Conservation (phyloP, 768 basidiomycete genomes). For the Amanita subjunquillea region DNA sequence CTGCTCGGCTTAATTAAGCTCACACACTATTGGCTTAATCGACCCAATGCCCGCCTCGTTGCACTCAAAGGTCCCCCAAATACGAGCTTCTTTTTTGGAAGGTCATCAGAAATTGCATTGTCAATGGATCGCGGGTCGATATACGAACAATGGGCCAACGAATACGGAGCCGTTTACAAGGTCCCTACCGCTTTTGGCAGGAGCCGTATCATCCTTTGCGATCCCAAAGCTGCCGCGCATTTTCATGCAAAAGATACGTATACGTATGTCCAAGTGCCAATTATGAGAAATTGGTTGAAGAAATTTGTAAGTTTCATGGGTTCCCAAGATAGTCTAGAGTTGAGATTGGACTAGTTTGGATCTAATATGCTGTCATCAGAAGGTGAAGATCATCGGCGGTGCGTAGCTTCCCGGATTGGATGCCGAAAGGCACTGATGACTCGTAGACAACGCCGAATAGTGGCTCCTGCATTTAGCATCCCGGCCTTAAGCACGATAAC, state of each 20-base stretch:
- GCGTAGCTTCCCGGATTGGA: background rate
- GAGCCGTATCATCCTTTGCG: slow-evolving; percentile 15
- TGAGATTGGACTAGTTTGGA: slow-evolving; percentile 15
- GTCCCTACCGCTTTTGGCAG: slow-evolving; percentile 12
- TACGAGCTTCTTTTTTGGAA: slow-evolving; percentile 32
- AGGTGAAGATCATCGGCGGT: slow-evolving; percentile 35
- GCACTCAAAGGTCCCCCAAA: slow-evolving; percentile 32
- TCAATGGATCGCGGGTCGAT: slow-evolving; percentile 20
- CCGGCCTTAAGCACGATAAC: slow-evolving; percentile 25
- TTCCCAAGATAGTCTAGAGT: no score
- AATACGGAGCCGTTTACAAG: slow-evolving; percentile 16
- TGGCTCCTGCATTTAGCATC: slow-evolving; percentile 31
- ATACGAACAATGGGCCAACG: slow-evolving; percentile 18
- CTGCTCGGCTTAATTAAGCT: slow-evolving; percentile 7
- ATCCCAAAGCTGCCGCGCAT: slow-evolving; percentile 16
- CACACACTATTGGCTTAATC: background rate
- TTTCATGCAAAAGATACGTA: slow-evolving; percentile 17
- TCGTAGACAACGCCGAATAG: slow-evolving; percentile 26
- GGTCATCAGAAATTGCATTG: slow-evolving; percentile 17
- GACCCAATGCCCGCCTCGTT: slow-evolving; percentile 11
- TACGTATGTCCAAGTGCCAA: slow-evolving; percentile 14
- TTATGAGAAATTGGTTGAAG: slow-evolving; percentile 15
- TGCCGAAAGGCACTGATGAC: background rate
- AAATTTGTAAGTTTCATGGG: slow-evolving; percentile 6
- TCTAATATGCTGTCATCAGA: slow-evolving; percentile 27